phyloP scores from a whole-genome alignment of 2,329 filamentous ascomycete species.

The Exophiala lecanii-corni region DNA sequence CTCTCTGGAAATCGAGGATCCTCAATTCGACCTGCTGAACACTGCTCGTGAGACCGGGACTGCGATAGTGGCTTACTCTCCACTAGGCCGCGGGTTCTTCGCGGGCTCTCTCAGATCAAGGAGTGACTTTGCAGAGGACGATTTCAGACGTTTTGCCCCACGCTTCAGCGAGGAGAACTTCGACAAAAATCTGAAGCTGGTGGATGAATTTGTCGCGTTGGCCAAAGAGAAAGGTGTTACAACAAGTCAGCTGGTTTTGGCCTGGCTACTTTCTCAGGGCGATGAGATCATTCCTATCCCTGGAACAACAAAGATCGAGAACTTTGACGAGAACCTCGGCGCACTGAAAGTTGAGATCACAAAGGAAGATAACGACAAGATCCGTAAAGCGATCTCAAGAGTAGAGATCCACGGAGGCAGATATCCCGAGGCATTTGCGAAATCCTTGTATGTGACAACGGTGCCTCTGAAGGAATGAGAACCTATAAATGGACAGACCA shows the following conservation, averaged over 20 bases:
- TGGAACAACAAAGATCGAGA: constrained; percentile 27
- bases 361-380: constrained; percentile 33
- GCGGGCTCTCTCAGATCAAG: constrained; percentile 33
- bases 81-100: constrained; percentile 37
- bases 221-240: constrained; percentile 54
- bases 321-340: constrained; percentile 28
- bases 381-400: constrained; percentile 25
- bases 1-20: constrained; percentile 43
- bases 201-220: constrained; percentile 46
- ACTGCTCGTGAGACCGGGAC: constrained; percentile 47
- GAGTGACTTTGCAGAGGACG: constrained; percentile 38
- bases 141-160: constrained; percentile 46
- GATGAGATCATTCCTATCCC: constrained; percentile 41
- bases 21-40: constrained; percentile 35
- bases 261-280: constrained; percentile 60
- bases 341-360: constrained; percentile 25
- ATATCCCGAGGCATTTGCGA: constrained; percentile 23
- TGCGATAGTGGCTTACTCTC: constrained; percentile 38
- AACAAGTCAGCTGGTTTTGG: constrained; percentile 55
- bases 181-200: constrained; percentile 52
- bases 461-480: constrained; percentile 22
- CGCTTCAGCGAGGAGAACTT: constrained; percentile 53
- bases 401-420: constrained; percentile 24
- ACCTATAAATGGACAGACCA: background rate
- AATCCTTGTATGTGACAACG: constrained; percentile 19